Percentiles rank a stretch among this genome's conserved stretches.
phyloP scores from a whole-genome alignment of 1,139 yeast genomes.

The Taphrina pruni region DNA sequence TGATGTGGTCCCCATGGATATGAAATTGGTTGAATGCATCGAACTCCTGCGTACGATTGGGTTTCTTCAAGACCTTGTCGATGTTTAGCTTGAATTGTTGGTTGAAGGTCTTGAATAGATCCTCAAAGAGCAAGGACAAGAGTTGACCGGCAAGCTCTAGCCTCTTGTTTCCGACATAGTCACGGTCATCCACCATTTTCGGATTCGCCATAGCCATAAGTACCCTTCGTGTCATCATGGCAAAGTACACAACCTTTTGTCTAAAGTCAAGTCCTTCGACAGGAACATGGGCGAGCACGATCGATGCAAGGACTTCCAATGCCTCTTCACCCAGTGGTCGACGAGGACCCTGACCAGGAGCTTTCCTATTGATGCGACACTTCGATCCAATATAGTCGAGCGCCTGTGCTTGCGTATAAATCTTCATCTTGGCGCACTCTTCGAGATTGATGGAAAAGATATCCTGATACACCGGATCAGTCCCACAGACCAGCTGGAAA shows the following conservation, averaged over 20 bases:
- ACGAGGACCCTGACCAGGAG: slow-evolving; percentile 71
- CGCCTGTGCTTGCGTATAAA: slow-evolving; percentile 93
- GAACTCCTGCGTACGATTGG: slow-evolving; percentile 92
- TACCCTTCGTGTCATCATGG: slow-evolving; percentile 95
- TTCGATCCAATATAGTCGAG: slow-evolving; percentile 89
- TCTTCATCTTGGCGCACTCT: slow-evolving; percentile 84
- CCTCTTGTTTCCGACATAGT: slow-evolving; percentile 97
- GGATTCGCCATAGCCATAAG: slow-evolving; percentile 95
- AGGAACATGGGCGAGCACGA: slow-evolving; percentile 92
- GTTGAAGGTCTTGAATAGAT: slow-evolving; percentile 93
- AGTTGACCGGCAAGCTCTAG: slow-evolving; percentile 96
- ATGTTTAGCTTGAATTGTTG: slow-evolving; percentile 91
- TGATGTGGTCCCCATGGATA: slow-evolving; percentile 88
- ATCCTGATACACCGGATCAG: slow-evolving; percentile 85
- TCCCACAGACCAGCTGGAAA: slow-evolving; percentile 91
- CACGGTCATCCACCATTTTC: slow-evolving; percentile 95
- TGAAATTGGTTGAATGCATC: slow-evolving; percentile 89
- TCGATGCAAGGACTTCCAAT: slow-evolving; percentile 94
- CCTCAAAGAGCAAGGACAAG: slow-evolving; percentile 92
- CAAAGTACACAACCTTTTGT: slow-evolving; percentile 91
- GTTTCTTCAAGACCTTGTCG: slow-evolving; percentile 90
- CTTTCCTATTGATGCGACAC: slow-evolving; percentile 59
- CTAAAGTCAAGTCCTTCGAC: slow-evolving; percentile 86
- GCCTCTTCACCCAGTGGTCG: slow-evolving; percentile 88
- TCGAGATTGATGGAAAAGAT: slow-evolving; percentile 90